Conservation (phyloP, 2,329 filamentous ascomycete genomes). For the Fusarium foetens region DNA sequence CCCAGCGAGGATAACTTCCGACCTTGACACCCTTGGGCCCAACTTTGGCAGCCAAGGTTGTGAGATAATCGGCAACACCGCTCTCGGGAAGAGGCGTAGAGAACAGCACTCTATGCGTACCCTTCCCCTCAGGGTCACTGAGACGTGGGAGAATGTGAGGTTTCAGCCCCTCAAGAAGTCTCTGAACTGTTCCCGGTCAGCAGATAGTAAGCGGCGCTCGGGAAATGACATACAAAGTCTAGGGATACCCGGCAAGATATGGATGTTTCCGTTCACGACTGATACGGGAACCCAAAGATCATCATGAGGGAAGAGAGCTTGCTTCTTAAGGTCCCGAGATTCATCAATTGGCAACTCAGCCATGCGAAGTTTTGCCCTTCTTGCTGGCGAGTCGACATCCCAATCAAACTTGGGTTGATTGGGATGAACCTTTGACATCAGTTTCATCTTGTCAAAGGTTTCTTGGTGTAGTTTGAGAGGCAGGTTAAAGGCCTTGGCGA, state of each 20-base stretch:
- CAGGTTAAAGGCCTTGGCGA: constrained; percentile 87
- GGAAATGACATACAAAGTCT: constrained; percentile 69
- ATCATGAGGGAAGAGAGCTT: constrained; percentile 81
- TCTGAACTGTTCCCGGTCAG: constrained; percentile 65
- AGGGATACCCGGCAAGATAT: constrained; percentile 92
- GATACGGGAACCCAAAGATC: constrained; percentile 91
- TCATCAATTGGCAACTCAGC: constrained; percentile 84
- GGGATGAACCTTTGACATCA: constrained; percentile 77
- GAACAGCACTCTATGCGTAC: constrained; percentile 80
- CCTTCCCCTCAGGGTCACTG: constrained; percentile 82
- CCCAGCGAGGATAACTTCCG: constrained; percentile 94
- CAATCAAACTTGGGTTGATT: constrained; percentile 82
- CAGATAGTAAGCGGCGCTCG: background rate
- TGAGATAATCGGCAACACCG: constrained; percentile 83
- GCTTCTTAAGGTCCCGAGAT: constrained; percentile 69
- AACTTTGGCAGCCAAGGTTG: constrained; percentile 78
- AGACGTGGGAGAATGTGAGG: constrained; percentile 76
- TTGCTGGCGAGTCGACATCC: constrained; percentile 81
- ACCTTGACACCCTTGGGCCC: constrained; percentile 86
- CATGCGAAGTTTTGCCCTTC: constrained; percentile 89
- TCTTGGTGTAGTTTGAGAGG: constrained; percentile 80
- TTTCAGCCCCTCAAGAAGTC: constrained; percentile 80
- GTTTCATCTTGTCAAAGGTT: constrained; percentile 85
- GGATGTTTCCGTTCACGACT: constrained; percentile 91
- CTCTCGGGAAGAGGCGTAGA: constrained; percentile 91